Evolutionary conservation across 345 rosid genomes (phyloP), one percentile per base, ranked within the genome.

Genomic region (Aurinia saxatilis): DNA sequence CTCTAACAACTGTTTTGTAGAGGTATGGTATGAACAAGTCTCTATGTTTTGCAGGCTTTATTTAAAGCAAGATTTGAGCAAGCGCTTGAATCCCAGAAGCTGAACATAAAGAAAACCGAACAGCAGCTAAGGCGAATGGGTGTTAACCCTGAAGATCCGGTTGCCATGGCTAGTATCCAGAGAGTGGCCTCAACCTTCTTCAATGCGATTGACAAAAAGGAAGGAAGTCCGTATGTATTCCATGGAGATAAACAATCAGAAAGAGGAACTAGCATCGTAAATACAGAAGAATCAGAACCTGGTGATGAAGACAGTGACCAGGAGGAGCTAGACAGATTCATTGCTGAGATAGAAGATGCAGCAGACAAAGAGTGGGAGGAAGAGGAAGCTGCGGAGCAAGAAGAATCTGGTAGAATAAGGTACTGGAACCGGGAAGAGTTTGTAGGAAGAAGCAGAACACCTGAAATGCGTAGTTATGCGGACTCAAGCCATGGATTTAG

Each of bases 81-180:
- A 84, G 97, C 98, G n/a, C 95, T 92, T 17, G 98, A 92, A 60
- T 90, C 98, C 42, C 98, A 92, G 88, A 92, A 87, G 82, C 78
- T 92, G 68, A 92, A 89, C 75, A 90, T 92, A 61, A 92, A 89
- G 83, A 85, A 90, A 80, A 70, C 80, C 40, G 98, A 90, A 58
- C 98, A 92, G 79, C 84, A 85, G 75, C 91, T 92, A 37, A 77
- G 96, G 10, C 70, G 88, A 58, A 81, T 75, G 86, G 97, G 93
- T 60, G 77, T 85, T 48, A 92, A 92, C 72, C 98, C 98, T 6
- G 98, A 92, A 83, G 98, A 92, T 80, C 98, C 98, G 12, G 87
- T 81, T 66, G 97, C 98, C 65, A 87, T 92, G 98, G 98, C 98
- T 45, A 90, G 96, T 51, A 87, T 92, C 62, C 98, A 82, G 67